Evolutionary conservation across 352 stramenopile genomes (phyloP).

Genomic region (Phytophthora nicotianae): DNA sequence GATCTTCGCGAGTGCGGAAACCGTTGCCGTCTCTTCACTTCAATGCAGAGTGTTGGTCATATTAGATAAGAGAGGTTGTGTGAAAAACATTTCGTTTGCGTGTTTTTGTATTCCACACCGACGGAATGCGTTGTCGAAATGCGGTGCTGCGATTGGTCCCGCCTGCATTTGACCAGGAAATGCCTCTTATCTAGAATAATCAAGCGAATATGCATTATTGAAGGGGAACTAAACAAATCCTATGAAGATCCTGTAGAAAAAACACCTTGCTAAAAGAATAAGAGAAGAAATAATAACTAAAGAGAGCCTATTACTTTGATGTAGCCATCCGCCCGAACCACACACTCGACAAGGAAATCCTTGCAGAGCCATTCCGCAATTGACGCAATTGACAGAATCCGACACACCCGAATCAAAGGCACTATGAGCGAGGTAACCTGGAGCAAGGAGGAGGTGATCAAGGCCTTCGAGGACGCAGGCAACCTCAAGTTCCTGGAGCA

Average conservation of each 20-base stretch:
- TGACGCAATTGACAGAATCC: neutral
- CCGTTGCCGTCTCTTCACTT: constrained; percentile 17
- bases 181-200: too few relatives aligned
- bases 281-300: too few relatives aligned
- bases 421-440: constrained; percentile 46
- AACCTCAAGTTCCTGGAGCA: constrained; percentile 80
- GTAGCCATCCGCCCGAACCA: constrained; percentile 27
- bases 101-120: constrained; percentile 21
- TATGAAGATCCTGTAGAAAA: too few relatives aligned
- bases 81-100: constrained; percentile 6
- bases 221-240: too few relatives aligned
- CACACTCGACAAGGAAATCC: constrained; percentile 12
- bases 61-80: neutral
- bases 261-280: too few relatives aligned
- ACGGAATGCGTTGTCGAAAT: constrained; percentile 25
- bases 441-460: constrained; percentile 53
- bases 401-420: neutral
- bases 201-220: too few relatives aligned
- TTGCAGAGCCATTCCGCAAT: constrained; percentile 26
- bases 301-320: neutral
- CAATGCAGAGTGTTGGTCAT: constrained; percentile 11
- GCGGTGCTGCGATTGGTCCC: constrained; percentile 3
- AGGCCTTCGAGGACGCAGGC: constrained; percentile 54
- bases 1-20: constrained; percentile 19
- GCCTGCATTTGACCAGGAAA: too few relatives aligned